Evolutionary conservation across 768 basidiomycete species (phyloP).

Genomic region (Boletus tomentosulus): DNA sequence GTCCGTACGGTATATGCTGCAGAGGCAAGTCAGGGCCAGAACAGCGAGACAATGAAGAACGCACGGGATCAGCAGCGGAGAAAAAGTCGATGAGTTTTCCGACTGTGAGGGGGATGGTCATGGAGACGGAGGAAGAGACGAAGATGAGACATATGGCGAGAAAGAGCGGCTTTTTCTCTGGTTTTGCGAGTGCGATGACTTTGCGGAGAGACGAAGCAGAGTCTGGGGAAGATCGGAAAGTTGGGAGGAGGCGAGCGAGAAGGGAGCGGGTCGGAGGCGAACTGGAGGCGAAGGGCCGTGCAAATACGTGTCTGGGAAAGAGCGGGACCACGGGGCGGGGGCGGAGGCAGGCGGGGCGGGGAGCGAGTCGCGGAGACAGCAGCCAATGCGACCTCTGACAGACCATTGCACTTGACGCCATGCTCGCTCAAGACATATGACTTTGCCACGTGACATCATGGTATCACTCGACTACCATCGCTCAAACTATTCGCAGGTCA

Average conservation of each 20-base stretch:
- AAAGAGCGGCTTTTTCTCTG: slow-evolving; percentile 73
- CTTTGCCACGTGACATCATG: neutral
- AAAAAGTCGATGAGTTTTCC: slow-evolving; percentile 96
- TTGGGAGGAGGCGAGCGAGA: slow-evolving; percentile 28
- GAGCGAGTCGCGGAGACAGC: neutral
- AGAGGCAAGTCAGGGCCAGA: neutral
- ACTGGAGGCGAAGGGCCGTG: slow-evolving; percentile 12
- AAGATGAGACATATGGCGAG: slow-evolving; percentile 77
- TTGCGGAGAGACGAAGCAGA: slow-evolving; percentile 66
- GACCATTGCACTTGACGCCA: neutral
- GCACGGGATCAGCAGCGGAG: slow-evolving; percentile 63
- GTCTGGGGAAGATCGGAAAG: slow-evolving; percentile 35
- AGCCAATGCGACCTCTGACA: neutral
- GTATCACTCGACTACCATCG: too few species aligned
- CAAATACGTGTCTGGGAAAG: neutral
- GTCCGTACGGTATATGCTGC: slow-evolving; percentile 74
- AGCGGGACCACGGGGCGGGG: neutral
- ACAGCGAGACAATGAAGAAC: neutral
- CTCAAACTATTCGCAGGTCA: too few species aligned
- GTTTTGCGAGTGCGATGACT: slow-evolving; percentile 72
- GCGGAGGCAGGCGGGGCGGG: neutral
- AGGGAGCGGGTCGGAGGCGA: slow-evolving; percentile 6
- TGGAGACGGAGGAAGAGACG: slow-evolving; percentile 85
- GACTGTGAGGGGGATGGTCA: slow-evolving; percentile 90
- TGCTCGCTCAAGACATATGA: neutral